Base-by-base conservation (phyloP, 768 basidiomycete species). In the Macrolepiota albuminosa region DNA sequence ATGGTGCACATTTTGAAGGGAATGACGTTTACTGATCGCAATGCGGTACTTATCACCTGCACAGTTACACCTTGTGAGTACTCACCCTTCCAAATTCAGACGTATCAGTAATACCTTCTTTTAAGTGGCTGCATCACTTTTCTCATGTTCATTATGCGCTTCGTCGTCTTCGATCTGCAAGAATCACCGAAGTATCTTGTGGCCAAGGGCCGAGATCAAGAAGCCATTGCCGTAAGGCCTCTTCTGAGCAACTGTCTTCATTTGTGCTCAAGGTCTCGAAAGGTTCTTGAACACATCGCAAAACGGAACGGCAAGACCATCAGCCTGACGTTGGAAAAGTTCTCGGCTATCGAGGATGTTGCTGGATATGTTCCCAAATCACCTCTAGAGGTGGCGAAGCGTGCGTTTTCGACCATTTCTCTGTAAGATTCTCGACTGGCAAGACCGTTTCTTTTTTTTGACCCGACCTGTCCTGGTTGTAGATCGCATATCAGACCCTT, bases 161-260 rank as follows among this genome's bases (percentile, higher is more conserved):
- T 79, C 71, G 68, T 83, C 56, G 71, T 86, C 29, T 85, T 87
- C 61, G 79, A 78, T 61, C 73, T 87, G 55, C 80, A 84, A 64
- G 86, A 86, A 64, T 83, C 83, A 0, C 80, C 85, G 8, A 87
- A 87, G 64, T 87, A 80, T 69, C 76, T 86, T 26, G 72, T 85
- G n/a, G 78, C 77, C 6, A 79, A 82, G 64, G 83, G 84, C 33
- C 78, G 78, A 45, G 84, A 87, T 63, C 74, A 75, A 51, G 82
- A 85, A 45, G 84, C 84, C 7, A 73, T 86, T 54, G 70, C 73
- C 61, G 80, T 80, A 49, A 31, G 71, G 43, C 49, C 47, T 40
- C 6, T 31, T 56, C 26, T 10, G 56, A 50, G 24, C 37, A 21
- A 9, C 16, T 3, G 13, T 21, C n/a, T 43, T 59, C 6, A 31